Percentiles rank a stretch among this genome's conserved stretches.
Conservation (phyloP, 1,284 basidiomycete genomes). For the Fomitopsis betulina region DNA sequence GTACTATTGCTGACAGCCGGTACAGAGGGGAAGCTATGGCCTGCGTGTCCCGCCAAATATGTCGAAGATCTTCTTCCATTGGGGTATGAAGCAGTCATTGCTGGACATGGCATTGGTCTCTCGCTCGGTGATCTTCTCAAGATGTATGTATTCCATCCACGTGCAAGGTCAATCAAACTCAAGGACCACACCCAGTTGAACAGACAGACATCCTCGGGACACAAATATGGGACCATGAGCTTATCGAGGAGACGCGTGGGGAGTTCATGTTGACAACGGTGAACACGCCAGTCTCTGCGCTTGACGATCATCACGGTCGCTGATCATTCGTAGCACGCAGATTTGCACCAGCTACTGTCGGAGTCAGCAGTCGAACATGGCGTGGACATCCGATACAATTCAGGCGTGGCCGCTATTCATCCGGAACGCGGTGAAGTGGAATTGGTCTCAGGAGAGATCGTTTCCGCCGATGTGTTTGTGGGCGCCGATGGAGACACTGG, state of each 20-base stretch:
- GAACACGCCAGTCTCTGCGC: constrained; percentile 16
- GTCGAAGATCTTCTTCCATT: constrained; percentile 52
- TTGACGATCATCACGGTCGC: constrained; percentile 18
- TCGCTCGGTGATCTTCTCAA: constrained; percentile 32
- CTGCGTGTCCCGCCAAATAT: constrained; percentile 51
- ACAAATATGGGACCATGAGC: constrained; percentile 49
- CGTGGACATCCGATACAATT: constrained; percentile 17
- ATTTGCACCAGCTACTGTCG: constrained; percentile 33
- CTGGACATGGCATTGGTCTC: constrained; percentile 32
- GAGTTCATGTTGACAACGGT: constrained; percentile 50
- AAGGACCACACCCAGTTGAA: neutral
- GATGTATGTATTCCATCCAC: constrained; percentile 26
- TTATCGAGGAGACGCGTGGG: constrained; percentile 50
- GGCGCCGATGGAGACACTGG: constrained; percentile 54
- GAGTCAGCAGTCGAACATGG: constrained; percentile 38
- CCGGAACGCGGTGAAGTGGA: constrained; percentile 27
- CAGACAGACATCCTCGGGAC: constrained; percentile 44
- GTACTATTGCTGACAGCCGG: neutral
- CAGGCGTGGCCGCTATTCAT: constrained; percentile 17
- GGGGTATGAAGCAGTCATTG: constrained; percentile 44
- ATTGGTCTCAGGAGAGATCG: constrained; percentile 40
- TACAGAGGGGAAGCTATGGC: constrained; percentile 20
- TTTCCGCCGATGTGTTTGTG: constrained; percentile 53
- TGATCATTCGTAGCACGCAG: constrained; percentile 33
- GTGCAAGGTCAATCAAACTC: no score